These are phyloP conservation scores for Picea abies DNA, from an alignment of 83 land plant species.

Conservation along the genomic window DNA sequence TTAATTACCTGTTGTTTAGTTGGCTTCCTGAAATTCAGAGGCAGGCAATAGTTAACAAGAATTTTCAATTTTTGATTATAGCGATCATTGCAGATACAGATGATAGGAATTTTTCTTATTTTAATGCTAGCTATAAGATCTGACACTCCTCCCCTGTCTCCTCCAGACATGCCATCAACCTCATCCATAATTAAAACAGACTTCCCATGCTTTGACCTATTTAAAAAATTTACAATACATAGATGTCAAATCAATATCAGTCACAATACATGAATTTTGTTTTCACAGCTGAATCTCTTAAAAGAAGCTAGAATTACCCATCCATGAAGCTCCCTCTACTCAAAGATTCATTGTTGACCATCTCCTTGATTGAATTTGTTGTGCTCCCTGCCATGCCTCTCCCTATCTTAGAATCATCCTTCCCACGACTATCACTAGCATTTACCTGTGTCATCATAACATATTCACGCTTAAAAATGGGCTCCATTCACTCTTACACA, in stretches of 20 bases:
- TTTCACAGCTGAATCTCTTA: background rate
- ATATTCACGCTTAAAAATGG: background rate
- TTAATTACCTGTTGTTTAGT: too few species aligned
- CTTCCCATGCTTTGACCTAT: conserved; percentile 58
- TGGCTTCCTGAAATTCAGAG: too few species aligned
- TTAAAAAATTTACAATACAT: background rate
- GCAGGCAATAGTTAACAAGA: too few species aligned
- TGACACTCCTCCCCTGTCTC: conserved; percentile 97
- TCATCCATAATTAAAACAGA: conserved; percentile 98
- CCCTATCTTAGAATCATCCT: conserved; percentile 81
- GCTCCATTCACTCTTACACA: background rate
- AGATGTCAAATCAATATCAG: background rate
- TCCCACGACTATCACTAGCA: conserved; percentile 99
- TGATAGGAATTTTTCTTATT: too few species aligned
- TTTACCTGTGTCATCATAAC: conserved; percentile 64
- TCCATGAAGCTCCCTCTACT: conserved; percentile 30
- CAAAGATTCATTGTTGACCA: conserved; percentile 85
- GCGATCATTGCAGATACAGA: too few species aligned
- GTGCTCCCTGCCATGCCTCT: conserved; percentile 91
- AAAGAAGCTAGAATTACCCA: conserved; percentile 35
- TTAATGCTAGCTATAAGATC: too few species aligned
- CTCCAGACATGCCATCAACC: conserved; percentile 99
- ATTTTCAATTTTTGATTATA: too few species aligned
- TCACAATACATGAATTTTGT: background rate
- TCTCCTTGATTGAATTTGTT: conserved; percentile 93